Evolutionary conservation across 2,329 filamentous ascomycete genomes (phyloP).

Genomic region (Plectosphaerella plurivora): DNA sequence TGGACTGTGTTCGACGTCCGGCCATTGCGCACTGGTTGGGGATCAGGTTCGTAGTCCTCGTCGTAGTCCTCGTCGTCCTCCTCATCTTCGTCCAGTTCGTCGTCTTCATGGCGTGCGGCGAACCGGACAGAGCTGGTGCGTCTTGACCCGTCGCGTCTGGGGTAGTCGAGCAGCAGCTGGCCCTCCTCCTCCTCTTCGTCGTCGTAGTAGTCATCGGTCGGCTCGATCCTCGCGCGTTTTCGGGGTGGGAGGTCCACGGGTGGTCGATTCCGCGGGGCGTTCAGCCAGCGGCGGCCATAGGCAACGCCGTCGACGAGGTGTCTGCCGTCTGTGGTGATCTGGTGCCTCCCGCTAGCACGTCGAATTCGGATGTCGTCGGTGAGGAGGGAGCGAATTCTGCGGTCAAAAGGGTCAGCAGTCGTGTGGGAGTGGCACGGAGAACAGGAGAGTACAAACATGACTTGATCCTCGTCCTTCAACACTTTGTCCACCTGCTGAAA

Average conservation of each 20-base stretch:
- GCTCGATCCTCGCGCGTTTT: slow-evolving; percentile 57
- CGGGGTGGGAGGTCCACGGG: slow-evolving; percentile 66
- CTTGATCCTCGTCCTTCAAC: slow-evolving; percentile 77
- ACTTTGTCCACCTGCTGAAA: slow-evolving; percentile 68
- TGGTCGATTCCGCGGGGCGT: slow-evolving; percentile 56
- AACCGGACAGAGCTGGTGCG: slow-evolving; percentile 18
- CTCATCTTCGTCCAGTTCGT: slow-evolving; percentile 16
- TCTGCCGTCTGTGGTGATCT: slow-evolving; percentile 73
- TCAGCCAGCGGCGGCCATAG: slow-evolving; percentile 71
- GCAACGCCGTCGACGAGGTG: slow-evolving; percentile 82
- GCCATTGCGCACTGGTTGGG: slow-evolving; percentile 9
- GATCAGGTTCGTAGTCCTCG: slow-evolving; percentile 10
- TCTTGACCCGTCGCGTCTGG: slow-evolving; percentile 5
- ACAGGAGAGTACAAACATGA: slow-evolving; percentile 55
- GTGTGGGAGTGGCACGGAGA: not conserved
- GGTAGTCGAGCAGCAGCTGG: slow-evolving; percentile 9
- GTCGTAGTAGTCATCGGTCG: slow-evolving; percentile 28
- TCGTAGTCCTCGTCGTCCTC: slow-evolving; percentile 14
- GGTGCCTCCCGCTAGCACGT: slow-evolving; percentile 70
- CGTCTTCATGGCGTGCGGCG: slow-evolving; percentile 26
- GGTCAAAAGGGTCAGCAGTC: slow-evolving; percentile 8
- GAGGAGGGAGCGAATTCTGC: slow-evolving; percentile 72
- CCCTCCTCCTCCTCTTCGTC: slow-evolving; percentile 27
- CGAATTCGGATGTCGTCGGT: slow-evolving; percentile 70
- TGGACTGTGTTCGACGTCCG: not conserved